A percentile compares a stretch with the other conserved stretches of the same genome.
phyloP scores from a whole-genome alignment of 2,329 filamentous ascomycete species.

The Cytospora paraplurivora region DNA sequence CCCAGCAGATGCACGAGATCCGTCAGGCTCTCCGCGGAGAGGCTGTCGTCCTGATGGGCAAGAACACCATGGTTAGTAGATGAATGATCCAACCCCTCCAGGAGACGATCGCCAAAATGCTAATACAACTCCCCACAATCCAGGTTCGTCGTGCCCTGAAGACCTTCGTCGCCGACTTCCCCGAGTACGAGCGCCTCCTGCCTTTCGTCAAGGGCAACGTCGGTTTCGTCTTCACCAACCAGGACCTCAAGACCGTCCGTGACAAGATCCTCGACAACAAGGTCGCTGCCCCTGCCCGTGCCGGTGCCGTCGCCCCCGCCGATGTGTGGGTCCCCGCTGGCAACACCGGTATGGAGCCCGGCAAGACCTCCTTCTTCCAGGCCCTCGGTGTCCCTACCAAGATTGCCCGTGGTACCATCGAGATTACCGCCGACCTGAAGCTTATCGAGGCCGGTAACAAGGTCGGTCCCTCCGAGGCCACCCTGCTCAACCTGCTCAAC shows the following conservation, averaged over 20 bases:
- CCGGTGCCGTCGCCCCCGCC: conserved; percentile 88
- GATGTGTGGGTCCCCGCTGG: conserved; percentile 96
- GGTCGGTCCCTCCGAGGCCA: conserved; percentile 98
- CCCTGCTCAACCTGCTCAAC: conserved; percentile 99
- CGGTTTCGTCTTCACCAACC: conserved; percentile 99
- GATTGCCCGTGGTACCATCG: conserved; percentile 99
- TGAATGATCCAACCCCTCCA: not conserved
- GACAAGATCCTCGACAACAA: conserved; percentile 96
- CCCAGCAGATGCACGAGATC: conserved; percentile 99
- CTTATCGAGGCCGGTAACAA: conserved; percentile 90
- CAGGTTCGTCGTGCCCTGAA: conserved; percentile 95
- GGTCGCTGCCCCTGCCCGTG: conserved; percentile 96
- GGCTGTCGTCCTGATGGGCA: conserved; percentile 98
- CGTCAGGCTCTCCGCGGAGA: conserved; percentile 85
- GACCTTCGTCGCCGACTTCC: conserved; percentile 85
- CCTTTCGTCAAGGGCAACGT: conserved; percentile 97
- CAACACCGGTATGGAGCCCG: conserved; percentile 99
- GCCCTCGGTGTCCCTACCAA: conserved; percentile 99
- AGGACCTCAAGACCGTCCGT: conserved; percentile 86
- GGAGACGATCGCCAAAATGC: not conserved
- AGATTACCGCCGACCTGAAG: conserved; percentile 98
- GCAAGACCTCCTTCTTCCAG: conserved; percentile 99
- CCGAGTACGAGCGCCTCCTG: conserved; percentile 97
- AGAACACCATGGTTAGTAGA: conserved; percentile 94
- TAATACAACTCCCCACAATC: not conserved